phyloP scores from a whole-genome alignment of 805 yeast genomes.

The Hagleromyces aurorensis region DNA sequence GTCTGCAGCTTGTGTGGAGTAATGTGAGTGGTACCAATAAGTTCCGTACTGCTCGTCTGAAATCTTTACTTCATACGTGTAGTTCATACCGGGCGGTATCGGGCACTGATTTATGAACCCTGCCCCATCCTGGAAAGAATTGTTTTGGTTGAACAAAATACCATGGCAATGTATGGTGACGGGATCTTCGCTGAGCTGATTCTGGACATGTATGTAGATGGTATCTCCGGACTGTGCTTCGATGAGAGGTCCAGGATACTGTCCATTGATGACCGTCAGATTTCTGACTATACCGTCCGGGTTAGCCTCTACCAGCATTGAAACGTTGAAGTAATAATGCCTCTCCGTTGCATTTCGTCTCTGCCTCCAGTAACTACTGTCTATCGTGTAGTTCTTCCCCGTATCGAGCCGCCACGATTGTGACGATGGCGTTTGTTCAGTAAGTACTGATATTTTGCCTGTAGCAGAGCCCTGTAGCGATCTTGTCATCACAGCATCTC shows the following conservation, averaged over 20 bases:
- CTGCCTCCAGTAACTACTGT: constrained; percentile 16
- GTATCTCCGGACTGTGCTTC: constrained; percentile 40
- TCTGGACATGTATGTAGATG: constrained; percentile 35
- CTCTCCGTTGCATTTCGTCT: constrained; percentile 15
- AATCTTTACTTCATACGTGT: constrained; percentile 36
- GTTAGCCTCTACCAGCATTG: constrained; percentile 17
- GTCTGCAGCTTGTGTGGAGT: constrained; percentile 39
- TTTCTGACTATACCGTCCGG: constrained; percentile 30
- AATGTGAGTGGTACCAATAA: constrained; percentile 52
- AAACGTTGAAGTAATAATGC: constrained; percentile 19
- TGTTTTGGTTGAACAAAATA: constrained; percentile 35
- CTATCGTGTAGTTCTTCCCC: constrained; percentile 18
- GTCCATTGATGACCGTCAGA: constrained; percentile 31
- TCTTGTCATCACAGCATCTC: too few relatives aligned
- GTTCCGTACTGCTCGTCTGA: constrained; percentile 39
- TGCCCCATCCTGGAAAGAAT: constrained; percentile 46
- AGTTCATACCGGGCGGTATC: constrained; percentile 35
- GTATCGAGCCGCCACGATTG: constrained; percentile 25
- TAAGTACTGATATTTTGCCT: neutral
- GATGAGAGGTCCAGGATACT: constrained; percentile 45
- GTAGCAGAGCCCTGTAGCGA: neutral
- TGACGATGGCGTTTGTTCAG: too few relatives aligned
- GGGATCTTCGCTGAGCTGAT: constrained; percentile 32
- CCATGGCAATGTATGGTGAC: constrained; percentile 50
- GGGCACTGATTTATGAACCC: constrained; percentile 44